phyloP scores from a whole-genome alignment of 1,284 basidiomycete genomes.

The Boletus semigastroideus region DNA sequence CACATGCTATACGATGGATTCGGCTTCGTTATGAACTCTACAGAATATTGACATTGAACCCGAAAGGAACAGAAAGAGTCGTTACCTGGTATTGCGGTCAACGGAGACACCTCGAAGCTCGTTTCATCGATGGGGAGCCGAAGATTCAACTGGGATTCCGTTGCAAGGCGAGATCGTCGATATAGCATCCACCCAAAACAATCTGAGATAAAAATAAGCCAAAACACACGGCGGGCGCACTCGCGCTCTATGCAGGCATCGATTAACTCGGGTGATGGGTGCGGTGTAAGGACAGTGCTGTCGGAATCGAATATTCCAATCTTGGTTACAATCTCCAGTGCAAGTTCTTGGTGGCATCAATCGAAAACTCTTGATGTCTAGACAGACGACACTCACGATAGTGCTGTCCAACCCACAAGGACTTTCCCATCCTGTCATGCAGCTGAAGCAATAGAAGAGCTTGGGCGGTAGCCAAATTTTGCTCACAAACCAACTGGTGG shows the following conservation, averaged over 20 bases:
- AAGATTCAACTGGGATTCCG: slow-evolving; percentile 56
- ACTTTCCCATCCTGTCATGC: slow-evolving; percentile 60
- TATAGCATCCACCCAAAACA: slow-evolving; percentile 50
- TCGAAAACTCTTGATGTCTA: slow-evolving; percentile 7
- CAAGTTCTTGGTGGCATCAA: slow-evolving; percentile 49
- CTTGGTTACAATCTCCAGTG: slow-evolving; percentile 62
- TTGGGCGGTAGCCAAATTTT: slow-evolving; percentile 63
- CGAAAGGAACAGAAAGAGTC: background rate
- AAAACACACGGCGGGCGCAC: slow-evolving; percentile 72
- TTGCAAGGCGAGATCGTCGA: slow-evolving; percentile 47
- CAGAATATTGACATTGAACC: slow-evolving; percentile 13
- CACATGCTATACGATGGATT: slow-evolving; percentile 42
- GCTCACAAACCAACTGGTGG: slow-evolving; percentile 52
- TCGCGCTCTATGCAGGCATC: slow-evolving; percentile 65
- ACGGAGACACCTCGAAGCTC: slow-evolving; percentile 66
- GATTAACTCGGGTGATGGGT: slow-evolving; percentile 54
- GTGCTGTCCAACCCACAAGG: slow-evolving; percentile 29
- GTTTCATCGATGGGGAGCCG: slow-evolving; percentile 75
- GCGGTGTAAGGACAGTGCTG: slow-evolving; percentile 46
- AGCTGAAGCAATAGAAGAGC: slow-evolving; percentile 69
- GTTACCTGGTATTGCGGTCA: slow-evolving; percentile 62
- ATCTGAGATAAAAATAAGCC: slow-evolving; percentile 66
- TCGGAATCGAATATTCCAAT: slow-evolving; percentile 63
- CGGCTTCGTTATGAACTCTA: slow-evolving; percentile 66
- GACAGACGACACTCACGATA: slow-evolving; percentile 24